Base-by-base conservation (phyloP, 768 basidiomycete species). In the Trametes sanguinea region DNA sequence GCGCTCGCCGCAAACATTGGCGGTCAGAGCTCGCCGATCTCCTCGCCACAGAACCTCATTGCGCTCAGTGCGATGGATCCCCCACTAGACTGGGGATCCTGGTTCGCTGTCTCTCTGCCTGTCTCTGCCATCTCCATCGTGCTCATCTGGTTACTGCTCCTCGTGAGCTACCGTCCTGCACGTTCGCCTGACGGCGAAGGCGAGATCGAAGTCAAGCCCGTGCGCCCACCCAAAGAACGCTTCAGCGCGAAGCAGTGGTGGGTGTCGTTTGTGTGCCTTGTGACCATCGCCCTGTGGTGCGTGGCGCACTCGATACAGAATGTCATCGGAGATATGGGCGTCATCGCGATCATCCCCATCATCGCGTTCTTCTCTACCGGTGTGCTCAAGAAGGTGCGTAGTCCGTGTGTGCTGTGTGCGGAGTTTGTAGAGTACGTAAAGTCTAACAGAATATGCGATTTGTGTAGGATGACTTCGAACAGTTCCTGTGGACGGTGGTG, bases 1-100 rank as follows among this genome's bases (percentile, higher is more conserved):
- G 96, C 97, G 0, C 83, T 99, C n/a, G 95, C 96, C 0, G 94
- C 95, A 17, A 99, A 98, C 71, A 95, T 98, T 61, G 97, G 97
- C 11, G 97, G 97, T 0, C 95, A 98, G 75, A 92, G 89, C 52
- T 98, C 95, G 0, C 96, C 95, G 2, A 98, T 98, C 61, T 98
- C 96, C 2, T 98, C 95, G 0, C 96, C 96, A 1, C 96, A 99
- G 75, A 99, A 98, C 73, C 83, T 98, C 32, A 98, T 99, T 63
- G 95, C 95, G 4, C 77, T 98, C 6, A 76, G 82, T n/a, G 83
- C 78, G 3, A 98, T 99, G 96, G 84, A 93, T 44, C 87, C 89
- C 0, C 82, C 83, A 2, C 75, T 98, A 3, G 90, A 89, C 69
- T 98, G 96, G 96, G 85, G 81, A 1, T 81, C 84, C 43, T 99